Evolutionary conservation across 192 early-diverging fungal species (phyloP).

Genomic region (Backusella mclennaniae): DNA sequence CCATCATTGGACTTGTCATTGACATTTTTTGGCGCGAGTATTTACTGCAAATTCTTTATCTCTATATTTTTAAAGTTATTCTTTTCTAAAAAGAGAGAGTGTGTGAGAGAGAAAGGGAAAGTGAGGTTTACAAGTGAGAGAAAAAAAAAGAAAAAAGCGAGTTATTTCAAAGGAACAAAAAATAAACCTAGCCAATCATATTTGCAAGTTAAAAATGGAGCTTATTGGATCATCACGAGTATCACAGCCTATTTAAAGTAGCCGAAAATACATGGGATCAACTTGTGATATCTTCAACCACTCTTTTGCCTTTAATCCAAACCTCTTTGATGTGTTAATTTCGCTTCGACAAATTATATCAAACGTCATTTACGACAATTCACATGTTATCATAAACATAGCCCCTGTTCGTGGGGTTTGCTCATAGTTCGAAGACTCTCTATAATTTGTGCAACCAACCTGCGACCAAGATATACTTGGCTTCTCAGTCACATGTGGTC

Average conservation of each 20-base stretch:
- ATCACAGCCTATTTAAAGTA: not conserved
- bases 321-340: not conserved
- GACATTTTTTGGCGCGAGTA: not conserved
- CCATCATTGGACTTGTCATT: slow-evolving; percentile 9
- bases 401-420: not conserved
- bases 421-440: not conserved
- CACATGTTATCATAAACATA: not conserved
- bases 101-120: not conserved
- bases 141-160: not conserved
- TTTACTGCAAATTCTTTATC: not conserved
- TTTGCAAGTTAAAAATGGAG: not conserved
- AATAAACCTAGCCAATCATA: not conserved
- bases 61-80: not conserved
- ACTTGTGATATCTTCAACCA: not conserved
- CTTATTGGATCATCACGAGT: not conserved
- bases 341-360: not conserved
- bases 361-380: not conserved
- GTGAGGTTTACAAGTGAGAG: not conserved
- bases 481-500: not conserved
- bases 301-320: not conserved
- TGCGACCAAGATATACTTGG: not conserved
- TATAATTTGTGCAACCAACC: not conserved
- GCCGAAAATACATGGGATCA: not conserved
- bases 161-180: not conserved
- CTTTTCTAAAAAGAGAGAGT: not conserved